phyloP scores from a whole-genome alignment of 2,329 filamentous ascomycete genomes.

The Teratosphaeria nubilosa region DNA sequence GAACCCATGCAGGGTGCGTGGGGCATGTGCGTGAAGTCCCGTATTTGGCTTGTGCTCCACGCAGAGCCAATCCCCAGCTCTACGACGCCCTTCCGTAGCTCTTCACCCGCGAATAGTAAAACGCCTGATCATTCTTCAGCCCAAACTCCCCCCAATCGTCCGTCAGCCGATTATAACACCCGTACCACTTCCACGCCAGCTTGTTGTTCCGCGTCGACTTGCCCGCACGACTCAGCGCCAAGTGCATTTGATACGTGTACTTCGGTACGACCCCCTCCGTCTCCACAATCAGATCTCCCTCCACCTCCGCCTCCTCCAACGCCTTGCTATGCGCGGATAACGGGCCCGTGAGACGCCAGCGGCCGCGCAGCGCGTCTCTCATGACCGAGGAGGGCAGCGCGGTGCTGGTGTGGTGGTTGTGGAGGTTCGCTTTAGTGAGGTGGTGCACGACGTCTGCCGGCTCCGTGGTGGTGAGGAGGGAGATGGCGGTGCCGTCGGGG shows the following conservation, averaged over 20 bases:
- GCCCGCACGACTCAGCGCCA: slow-evolving; percentile 57
- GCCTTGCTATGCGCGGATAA: slow-evolving; percentile 5
- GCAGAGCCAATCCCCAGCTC: neutral
- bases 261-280: slow-evolving; percentile 71
- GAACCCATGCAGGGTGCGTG: neutral
- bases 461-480: slow-evolving; percentile 68
- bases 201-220: slow-evolving; percentile 62
- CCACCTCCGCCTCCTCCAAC: slow-evolving; percentile 31
- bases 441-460: slow-evolving; percentile 81
- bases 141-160: slow-evolving; percentile 84
- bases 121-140: slow-evolving; percentile 51
- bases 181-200: slow-evolving; percentile 78
- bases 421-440: slow-evolving; percentile 61
- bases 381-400: slow-evolving; percentile 46
- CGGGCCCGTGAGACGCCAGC: slow-evolving; percentile 55
- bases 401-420: slow-evolving; percentile 28
- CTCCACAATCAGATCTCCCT: slow-evolving; percentile 69
- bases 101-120: slow-evolving; percentile 52
- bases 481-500: slow-evolving; percentile 75
- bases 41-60: too few relatives aligned
- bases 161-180: slow-evolving; percentile 79
- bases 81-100: slow-evolving; percentile 32
- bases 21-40: too few relatives aligned
- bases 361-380: slow-evolving; percentile 55
- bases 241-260: slow-evolving; percentile 76